Conservation (phyloP, 176 grass and related monocot species). For the Bonia amplexicaulis region DNA sequence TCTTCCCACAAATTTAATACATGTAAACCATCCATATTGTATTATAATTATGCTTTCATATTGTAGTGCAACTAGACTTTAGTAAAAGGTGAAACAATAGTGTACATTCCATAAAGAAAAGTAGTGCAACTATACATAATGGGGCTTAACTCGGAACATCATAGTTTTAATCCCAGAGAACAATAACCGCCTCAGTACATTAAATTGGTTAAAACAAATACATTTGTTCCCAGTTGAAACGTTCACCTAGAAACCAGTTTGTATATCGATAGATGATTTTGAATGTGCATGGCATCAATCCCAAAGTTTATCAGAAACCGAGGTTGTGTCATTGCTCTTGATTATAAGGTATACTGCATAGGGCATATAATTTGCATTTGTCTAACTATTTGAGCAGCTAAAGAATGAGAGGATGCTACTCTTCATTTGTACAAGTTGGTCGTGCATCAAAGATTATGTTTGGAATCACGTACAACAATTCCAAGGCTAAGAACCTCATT, state of each 20-base stretch:
- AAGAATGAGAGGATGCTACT: background rate
- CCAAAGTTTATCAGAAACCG: background rate
- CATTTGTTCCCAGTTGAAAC: background rate
- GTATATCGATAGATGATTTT: background rate
- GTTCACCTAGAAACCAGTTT: background rate
- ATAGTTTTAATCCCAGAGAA: background rate
- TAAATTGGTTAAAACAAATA: background rate
- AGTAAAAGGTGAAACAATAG: background rate
- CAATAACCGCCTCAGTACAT: background rate
- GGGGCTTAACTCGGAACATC: background rate
- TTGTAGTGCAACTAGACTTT: background rate
- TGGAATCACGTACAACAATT: background rate
- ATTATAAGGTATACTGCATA: background rate
- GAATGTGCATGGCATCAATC: background rate
- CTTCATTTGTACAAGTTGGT: background rate
- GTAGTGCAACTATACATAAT: background rate
- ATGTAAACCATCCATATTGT: background rate
- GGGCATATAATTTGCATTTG: background rate
- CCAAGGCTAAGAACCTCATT: background rate
- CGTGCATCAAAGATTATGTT: background rate
- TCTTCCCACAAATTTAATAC: background rate
- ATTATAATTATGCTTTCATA: background rate
- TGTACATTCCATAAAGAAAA: background rate
- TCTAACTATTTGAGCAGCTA: background rate
- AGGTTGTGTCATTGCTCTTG: background rate